Base-by-base conservation (phyloP, 805 yeast species). In the Ogataea pini region DNA sequence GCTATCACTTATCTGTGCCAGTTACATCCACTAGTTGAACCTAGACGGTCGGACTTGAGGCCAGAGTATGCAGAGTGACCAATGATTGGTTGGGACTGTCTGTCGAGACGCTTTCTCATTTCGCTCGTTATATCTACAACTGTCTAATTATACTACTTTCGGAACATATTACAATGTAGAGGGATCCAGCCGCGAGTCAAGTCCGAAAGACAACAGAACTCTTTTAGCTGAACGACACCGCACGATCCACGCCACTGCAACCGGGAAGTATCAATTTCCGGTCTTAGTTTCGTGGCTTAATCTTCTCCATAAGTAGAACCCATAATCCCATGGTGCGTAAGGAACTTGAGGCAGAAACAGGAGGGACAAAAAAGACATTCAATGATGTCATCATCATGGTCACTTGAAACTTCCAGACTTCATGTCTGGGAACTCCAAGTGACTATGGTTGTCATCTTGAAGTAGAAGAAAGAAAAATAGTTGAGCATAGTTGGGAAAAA, bases 1-100 rank as follows among this genome's bases (percentile, higher is more conserved):
- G 97, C 97, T 27, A 83, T 90, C 61, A 90, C 97, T 7, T 90
- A 89, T 64, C 73, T 90, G 56, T 77, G 82, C 49, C 97, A 91
- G 66, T 73, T 91, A 50, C 97, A 91, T 69, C 97, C 97, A 6
- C 75, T 91, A 61, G 96, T 89, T 50, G 89, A 81, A 36, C 97
- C 97, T 36, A 86, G 86, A 66, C 82, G 97, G 60, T 81, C 95
- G 1, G 96, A 91, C 62, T 71, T 90, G 65, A 83, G 97, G 71
- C 96, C 95, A 8, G 96, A 90, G 67, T 80, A 58, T 50, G 76
- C 77, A 10, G 77, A 71, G 46, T 59, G 54, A 42, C n/a, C n/a
- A n/a, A n/a, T n/a, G n/a, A n/a, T n/a, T n/a, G n/a, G n/a, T n/a
- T n/a, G n/a, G n/a, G n/a, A n/a, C n/a, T n/a, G n/a, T n/a, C n/a